Percentiles rank a stretch among this genome's conserved stretches.
Conservation (phyloP, 768 basidiomycete species). For the Candolleomyces aberdarensis region DNA sequence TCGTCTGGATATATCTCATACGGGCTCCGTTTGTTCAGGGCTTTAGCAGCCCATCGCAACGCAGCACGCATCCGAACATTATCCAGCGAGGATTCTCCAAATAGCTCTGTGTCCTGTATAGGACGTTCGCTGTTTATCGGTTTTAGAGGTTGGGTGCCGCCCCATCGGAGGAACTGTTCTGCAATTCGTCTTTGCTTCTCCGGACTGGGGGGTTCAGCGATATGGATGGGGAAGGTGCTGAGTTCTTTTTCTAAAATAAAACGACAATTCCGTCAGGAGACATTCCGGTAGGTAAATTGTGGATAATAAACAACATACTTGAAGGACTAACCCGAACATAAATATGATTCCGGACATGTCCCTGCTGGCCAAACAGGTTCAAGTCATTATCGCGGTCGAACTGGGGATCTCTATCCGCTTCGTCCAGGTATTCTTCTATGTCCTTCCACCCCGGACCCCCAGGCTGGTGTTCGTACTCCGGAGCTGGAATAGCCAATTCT, state of each 20-base stretch:
- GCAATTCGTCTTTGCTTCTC: slow-evolving; percentile 10
- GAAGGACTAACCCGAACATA: slow-evolving; percentile 11
- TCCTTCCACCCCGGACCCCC: slow-evolving; percentile 38
- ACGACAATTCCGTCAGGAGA: neutral
- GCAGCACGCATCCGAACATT: slow-evolving; percentile 27
- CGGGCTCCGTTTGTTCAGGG: slow-evolving; percentile 19
- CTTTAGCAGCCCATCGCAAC: slow-evolving; percentile 20
- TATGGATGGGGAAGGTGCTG: neutral
- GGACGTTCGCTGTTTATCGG: slow-evolving; percentile 22
- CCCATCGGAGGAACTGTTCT: slow-evolving; percentile 32
- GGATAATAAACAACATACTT: slow-evolving; percentile 10
- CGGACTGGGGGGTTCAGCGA: slow-evolving; percentile 7
- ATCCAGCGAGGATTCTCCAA: slow-evolving; percentile 18
- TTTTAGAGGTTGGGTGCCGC: slow-evolving; percentile 30
- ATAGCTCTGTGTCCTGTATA: slow-evolving; percentile 23
- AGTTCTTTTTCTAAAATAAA: slow-evolving; percentile 1
- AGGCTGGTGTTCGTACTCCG: slow-evolving; percentile 17
- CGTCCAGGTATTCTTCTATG: slow-evolving; percentile 21
- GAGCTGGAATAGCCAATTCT: slow-evolving; percentile 24
- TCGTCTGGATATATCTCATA: slow-evolving; percentile 19
- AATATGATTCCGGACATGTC: slow-evolving; percentile 11
- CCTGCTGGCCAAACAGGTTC: neutral
- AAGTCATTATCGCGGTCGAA: slow-evolving; percentile 5
- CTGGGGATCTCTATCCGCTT: slow-evolving; percentile 15
- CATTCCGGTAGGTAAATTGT: too few relatives aligned